Evolutionary conservation across 2,329 filamentous ascomycete genomes (phyloP), one percentile per base, ranked within the genome.

Genomic region (Ophiostoma tasmaniense): DNA sequence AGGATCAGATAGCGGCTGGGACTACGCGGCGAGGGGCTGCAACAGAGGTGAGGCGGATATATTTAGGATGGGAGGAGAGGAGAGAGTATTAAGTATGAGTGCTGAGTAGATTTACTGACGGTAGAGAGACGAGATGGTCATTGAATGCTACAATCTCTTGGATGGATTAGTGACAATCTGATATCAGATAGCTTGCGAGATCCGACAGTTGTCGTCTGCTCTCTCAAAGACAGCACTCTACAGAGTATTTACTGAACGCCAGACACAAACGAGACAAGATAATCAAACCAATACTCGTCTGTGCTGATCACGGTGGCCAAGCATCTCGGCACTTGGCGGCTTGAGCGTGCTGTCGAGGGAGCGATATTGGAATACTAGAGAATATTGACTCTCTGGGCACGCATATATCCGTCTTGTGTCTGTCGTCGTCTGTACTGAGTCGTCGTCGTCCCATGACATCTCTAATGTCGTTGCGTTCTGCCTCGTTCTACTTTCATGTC

Each of bases 261-360:
- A n/a, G n/a, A n/a, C n/a, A n/a, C 42, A 45, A 45, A 45, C 42
- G 7, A n/a, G 7, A n/a, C 17, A 45, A 55, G 50, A 55, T 11
- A 55, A 55, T 55, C n/a, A 55, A 55, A 55, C 50, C n/a, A 55
- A 55, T 55, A 52, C 45, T 1, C 20, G 59, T n/a, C 50, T 55
- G 50, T 55, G 50, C 50, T 55, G 50, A 55, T 55, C 50, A 55
- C 1, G 50, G 50, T 55, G 50, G 50, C 50, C 50, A 55, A 55
- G 50, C 65, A 62, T 33, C 59, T 62, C 28, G 28, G 59, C 28
- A 17, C 66, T 61, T 67, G 68, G 68, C 68, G 64, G 55, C 65
- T 59, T 22, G 39, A 22, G 25, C 22, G 33, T 14, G 28, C 61
- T 55, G 50, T 22, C 64, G 45, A 37, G 13, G 55, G 10, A 33